Conservation (phyloP, 1,139 yeast species). For the Insectozyma bohioensis region DNA sequence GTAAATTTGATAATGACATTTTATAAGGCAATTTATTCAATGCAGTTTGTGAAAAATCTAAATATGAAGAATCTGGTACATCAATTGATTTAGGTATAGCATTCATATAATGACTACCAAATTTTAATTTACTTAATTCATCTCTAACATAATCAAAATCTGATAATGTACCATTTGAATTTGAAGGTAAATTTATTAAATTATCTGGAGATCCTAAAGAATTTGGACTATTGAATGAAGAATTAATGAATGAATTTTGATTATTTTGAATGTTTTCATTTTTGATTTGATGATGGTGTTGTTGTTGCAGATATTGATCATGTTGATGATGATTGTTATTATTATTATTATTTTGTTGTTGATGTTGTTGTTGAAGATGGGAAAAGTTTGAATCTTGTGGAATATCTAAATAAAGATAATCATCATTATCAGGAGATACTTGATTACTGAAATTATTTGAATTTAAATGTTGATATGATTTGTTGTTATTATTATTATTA, state of each 20-base stretch:
- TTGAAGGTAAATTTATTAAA: constrained; percentile 1
- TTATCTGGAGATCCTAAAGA: constrained; percentile 9
- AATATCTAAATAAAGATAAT: constrained; percentile 23
- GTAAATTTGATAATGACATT: constrained; percentile 61
- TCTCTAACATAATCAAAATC: constrained; percentile 38
- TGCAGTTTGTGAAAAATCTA: constrained; percentile 39
- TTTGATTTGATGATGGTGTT: constrained; percentile 3
- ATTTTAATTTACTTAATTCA: constrained; percentile 54
- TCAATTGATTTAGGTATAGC: constrained; percentile 36
- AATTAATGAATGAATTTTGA: constrained; percentile 1
- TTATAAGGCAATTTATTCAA: constrained; percentile 55
- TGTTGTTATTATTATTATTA: neutral
- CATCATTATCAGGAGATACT: constrained; percentile 19
- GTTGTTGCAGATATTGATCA: constrained; percentile 5
- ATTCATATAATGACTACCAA: constrained; percentile 49
- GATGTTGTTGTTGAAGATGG: constrained; percentile 5
- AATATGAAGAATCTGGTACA: constrained; percentile 32
- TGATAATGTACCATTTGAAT: constrained; percentile 7
- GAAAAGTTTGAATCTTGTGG: constrained; percentile 13
- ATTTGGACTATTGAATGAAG: constrained; percentile 7
- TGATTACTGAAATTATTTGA: constrained; percentile 6
- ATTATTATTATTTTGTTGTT: constrained; percentile 1
- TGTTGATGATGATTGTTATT: constrained; percentile 4
- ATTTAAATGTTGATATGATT: constrained; percentile 1
- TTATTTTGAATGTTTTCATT: neutral